Percentiles rank a stretch among this genome's conserved stretches.
Evolutionary conservation across 768 basidiomycete species (phyloP).

Genomic region (Leccinum uliginosum): DNA sequence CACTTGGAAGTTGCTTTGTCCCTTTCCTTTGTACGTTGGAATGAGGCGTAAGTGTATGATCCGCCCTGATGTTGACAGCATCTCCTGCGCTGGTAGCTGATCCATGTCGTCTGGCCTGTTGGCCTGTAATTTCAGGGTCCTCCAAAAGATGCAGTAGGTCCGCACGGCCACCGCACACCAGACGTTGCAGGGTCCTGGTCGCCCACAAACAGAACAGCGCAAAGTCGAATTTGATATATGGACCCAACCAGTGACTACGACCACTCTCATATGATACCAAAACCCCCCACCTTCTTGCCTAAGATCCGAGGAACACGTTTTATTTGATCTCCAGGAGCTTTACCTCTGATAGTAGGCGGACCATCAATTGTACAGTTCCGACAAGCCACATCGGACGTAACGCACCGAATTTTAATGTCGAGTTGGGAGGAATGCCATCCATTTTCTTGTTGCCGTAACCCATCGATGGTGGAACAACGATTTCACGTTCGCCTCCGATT

Average conservation of each 20-base stretch:
- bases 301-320: constrained; percentile 20
- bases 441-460: constrained; percentile 66
- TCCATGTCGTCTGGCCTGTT: constrained; percentile 3
- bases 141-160: constrained; percentile 15
- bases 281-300: constrained; percentile 3
- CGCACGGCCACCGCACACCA: constrained; percentile 23
- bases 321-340: constrained; percentile 69
- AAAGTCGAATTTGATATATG: constrained; percentile 29
- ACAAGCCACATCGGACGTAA: constrained; percentile 8
- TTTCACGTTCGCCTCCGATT: constrained; percentile 78
- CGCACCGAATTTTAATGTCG: constrained; percentile 80
- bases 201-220: constrained; percentile 14
- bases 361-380: constrained; percentile 10
- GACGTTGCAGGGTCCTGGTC: constrained; percentile 18
- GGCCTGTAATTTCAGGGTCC: constrained; percentile 21
- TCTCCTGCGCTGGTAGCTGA: neutral
- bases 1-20: constrained; percentile 1
- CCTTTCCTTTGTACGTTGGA: neutral
- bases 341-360: constrained; percentile 46
- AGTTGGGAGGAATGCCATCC: constrained; percentile 66
- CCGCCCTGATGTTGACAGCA: constrained; percentile 14
- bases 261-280: constrained; percentile 18
- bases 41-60: neutral
- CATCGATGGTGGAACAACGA: constrained; percentile 69
- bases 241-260: constrained; percentile 12